Conservation (phyloP, 805 yeast species). For the Ogataea nonfermentans region DNA sequence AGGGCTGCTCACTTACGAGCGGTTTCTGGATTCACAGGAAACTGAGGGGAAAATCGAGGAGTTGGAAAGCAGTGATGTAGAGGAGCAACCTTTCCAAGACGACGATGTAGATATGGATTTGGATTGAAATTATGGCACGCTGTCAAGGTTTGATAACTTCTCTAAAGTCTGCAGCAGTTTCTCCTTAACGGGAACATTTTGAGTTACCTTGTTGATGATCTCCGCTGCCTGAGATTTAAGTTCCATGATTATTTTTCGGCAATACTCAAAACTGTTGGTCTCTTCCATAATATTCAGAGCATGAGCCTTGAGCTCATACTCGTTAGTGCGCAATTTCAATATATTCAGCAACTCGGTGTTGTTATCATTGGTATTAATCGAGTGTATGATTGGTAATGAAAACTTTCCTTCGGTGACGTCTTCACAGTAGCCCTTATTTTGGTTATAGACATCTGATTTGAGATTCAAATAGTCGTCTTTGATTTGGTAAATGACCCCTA, state of each 20-base stretch:
- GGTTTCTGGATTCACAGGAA: conserved; percentile 18
- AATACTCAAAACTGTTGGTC: conserved; percentile 42
- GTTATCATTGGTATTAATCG: conserved; percentile 38
- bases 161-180: conserved; percentile 10
- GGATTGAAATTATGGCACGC: conserved; percentile 3
- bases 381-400: conserved; percentile 81
- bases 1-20: conserved; percentile 15
- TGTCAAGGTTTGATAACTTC: conserved; percentile 9
- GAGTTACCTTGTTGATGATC: conserved; percentile 23
- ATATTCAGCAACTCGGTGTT: conserved; percentile 47
- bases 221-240: conserved; percentile 27
- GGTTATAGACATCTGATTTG: conserved; percentile 45
- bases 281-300: conserved; percentile 48
- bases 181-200: conserved; percentile 10
- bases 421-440: conserved; percentile 76
- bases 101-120: conserved; percentile 9
- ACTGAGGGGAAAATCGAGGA: conserved; percentile 18
- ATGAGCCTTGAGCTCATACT: conserved; percentile 45
- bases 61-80: conserved; percentile 9
- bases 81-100: not conserved
- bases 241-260: conserved; percentile 29
- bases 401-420: conserved; percentile 89
- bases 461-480: conserved; percentile 82
- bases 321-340: conserved; percentile 51
- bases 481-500: conserved; percentile 85